Evolutionary conservation across 495 filamentous ascomycete species (phyloP).

Genomic region (Neurospora tetraspora): DNA sequence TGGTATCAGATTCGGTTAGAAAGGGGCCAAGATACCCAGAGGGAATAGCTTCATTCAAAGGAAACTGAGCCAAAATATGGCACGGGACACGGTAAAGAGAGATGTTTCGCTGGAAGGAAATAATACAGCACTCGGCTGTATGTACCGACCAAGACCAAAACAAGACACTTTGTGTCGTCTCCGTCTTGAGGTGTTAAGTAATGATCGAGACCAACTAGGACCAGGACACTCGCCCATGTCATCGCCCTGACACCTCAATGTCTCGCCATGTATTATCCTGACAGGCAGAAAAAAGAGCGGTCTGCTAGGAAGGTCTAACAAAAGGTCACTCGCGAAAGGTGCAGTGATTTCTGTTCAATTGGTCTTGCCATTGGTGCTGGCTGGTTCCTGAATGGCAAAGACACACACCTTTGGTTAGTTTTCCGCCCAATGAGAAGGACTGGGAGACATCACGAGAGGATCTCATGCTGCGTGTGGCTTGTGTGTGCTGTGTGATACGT

Average conservation of each 20-base stretch:
- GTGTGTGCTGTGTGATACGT: background rate
- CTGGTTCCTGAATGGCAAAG: background rate
- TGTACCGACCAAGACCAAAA: background rate
- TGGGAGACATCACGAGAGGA: slow-evolving; percentile 12
- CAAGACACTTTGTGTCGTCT: background rate
- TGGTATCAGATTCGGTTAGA: too few species aligned
- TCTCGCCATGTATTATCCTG: background rate
- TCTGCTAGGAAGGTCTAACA: background rate
- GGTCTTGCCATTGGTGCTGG: background rate
- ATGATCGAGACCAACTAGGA: background rate
- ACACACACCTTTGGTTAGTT: background rate
- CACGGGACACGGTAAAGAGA: too few species aligned
- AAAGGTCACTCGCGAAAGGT: background rate
- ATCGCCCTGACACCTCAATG: background rate
- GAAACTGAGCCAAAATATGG: too few species aligned
- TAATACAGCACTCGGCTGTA: background rate
- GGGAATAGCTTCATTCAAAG: too few species aligned
- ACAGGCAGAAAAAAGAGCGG: background rate
- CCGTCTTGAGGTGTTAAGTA: background rate
- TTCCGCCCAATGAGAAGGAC: slow-evolving; percentile 5
- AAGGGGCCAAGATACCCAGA: too few species aligned
- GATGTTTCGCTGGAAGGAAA: background rate
- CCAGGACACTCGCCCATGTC: background rate
- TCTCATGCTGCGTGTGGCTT: slow-evolving; percentile 11
- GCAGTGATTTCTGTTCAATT: background rate